phyloP scores from a whole-genome alignment of 139 green algal species.

The Chlamydomonas sphaeroides region DNA sequence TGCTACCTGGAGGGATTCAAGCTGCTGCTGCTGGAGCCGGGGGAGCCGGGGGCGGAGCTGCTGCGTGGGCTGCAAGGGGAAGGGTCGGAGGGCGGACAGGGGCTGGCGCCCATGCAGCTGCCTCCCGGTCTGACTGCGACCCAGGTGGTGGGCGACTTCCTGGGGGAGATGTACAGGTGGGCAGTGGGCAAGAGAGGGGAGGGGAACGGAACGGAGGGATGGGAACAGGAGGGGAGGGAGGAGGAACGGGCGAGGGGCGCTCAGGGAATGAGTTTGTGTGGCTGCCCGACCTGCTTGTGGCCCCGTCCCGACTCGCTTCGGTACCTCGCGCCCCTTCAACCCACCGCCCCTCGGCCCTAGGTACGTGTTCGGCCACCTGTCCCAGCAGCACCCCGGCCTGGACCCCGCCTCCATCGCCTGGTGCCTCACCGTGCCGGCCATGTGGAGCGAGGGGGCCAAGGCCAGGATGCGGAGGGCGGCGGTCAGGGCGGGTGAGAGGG shows the following conservation, averaged over 20 bases:
- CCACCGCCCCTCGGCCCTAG: not conserved
- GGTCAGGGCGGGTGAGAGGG: not conserved
- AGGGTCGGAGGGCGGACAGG: too few relatives aligned
- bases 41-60: not conserved
- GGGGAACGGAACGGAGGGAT: too few relatives aligned
- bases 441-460: slow-evolving; percentile 38
- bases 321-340: too few relatives aligned
- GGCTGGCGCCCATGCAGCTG: not conserved
- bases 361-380: not conserved
- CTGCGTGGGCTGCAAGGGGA: too few relatives aligned
- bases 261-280: too few relatives aligned
- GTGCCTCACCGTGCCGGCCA: slow-evolving; percentile 47
- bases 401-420: not conserved
- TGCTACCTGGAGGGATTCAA: slow-evolving; percentile 25
- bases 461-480: slow-evolving; percentile 8
- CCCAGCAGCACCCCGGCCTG: not conserved
- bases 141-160: slow-evolving; percentile 25
- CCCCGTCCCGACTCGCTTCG: too few relatives aligned
- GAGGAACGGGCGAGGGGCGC: too few relatives aligned
- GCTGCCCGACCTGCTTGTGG: too few relatives aligned
- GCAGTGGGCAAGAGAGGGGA: not conserved
- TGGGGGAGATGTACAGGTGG: not conserved
- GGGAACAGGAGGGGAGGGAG: too few relatives aligned
- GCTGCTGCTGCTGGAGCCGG: slow-evolving; percentile 25
- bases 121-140: not conserved